Conservation (phyloP, 176 grass and related monocot genomes). For the Alloteropsis semialata region DNA sequence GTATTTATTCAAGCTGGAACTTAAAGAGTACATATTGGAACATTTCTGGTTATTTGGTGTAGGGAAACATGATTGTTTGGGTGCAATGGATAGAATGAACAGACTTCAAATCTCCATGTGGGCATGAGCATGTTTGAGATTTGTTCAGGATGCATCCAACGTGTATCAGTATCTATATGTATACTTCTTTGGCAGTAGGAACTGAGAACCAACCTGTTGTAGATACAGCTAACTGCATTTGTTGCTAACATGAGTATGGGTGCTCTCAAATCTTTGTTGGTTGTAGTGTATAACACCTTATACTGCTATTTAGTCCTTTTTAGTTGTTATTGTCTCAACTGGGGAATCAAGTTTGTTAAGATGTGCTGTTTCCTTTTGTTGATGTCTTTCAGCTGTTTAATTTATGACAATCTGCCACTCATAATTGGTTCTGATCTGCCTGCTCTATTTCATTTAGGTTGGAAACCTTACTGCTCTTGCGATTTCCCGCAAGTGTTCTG, state of each 20-base stretch:
- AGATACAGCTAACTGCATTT: background rate
- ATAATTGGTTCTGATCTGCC: constrained; percentile 4
- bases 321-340: background rate
- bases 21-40: background rate
- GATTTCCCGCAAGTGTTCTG: constrained; percentile 61
- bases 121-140: background rate
- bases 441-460: constrained; percentile 48
- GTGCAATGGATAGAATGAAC: background rate
- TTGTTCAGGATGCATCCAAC: background rate
- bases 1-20: background rate
- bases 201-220: background rate
- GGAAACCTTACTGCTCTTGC: constrained; percentile 76
- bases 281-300: background rate
- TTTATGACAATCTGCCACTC: background rate
- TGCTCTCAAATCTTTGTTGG: background rate
- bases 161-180: background rate
- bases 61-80: background rate
- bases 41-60: background rate
- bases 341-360: background rate
- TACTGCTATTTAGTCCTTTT: background rate
- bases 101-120: background rate
- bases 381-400: constrained; percentile 20
- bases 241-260: background rate
- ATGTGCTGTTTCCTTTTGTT: background rate
- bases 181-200: background rate